phyloP scores from a whole-genome alignment of 2,329 filamentous ascomycete species.

The Neopestalotiopsis rosae region DNA sequence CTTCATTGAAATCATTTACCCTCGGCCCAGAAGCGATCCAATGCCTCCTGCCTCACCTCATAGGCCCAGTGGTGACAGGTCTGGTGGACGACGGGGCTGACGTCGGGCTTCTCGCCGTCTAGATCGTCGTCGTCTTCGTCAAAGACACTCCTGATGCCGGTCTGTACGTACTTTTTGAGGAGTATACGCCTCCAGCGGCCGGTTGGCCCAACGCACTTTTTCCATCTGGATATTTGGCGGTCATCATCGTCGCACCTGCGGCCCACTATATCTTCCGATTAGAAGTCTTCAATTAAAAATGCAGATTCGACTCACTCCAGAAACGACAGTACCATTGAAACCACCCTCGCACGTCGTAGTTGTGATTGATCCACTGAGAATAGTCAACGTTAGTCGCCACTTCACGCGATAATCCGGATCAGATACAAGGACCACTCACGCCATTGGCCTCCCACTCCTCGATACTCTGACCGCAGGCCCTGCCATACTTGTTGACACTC shows the following conservation, averaged over 20 bases:
- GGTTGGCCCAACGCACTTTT: conserved; percentile 55
- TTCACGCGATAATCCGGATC: neutral
- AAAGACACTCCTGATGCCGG: conserved; percentile 46
- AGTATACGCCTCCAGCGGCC: conserved; percentile 56
- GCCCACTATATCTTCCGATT: conserved; percentile 32
- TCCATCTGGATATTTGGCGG: conserved; percentile 56
- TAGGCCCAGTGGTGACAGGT: conserved; percentile 63
- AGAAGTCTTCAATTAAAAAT: neutral
- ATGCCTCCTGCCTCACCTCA: conserved; percentile 53
- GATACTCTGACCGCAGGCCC: conserved; percentile 57
- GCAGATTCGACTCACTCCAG: conserved; percentile 36
- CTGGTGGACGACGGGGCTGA: conserved; percentile 61
- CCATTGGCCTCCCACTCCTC: conserved; percentile 61
- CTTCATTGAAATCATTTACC: conserved; percentile 17
- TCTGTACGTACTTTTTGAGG: conserved; percentile 54
- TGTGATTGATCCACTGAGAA: conserved; percentile 56
- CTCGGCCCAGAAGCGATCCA: conserved; percentile 52
- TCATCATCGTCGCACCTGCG: conserved; percentile 57
- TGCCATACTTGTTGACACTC: conserved; percentile 57
- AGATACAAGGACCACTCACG: neutral
- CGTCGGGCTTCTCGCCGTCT: conserved; percentile 44
- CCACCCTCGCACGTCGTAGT: conserved; percentile 58
- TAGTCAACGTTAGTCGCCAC: neutral
- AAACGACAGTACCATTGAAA: conserved; percentile 63
- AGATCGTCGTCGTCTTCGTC: conserved; percentile 43